Conservation (phyloP, 1,139 yeast genomes). For the Suhomyces wounanorum region DNA sequence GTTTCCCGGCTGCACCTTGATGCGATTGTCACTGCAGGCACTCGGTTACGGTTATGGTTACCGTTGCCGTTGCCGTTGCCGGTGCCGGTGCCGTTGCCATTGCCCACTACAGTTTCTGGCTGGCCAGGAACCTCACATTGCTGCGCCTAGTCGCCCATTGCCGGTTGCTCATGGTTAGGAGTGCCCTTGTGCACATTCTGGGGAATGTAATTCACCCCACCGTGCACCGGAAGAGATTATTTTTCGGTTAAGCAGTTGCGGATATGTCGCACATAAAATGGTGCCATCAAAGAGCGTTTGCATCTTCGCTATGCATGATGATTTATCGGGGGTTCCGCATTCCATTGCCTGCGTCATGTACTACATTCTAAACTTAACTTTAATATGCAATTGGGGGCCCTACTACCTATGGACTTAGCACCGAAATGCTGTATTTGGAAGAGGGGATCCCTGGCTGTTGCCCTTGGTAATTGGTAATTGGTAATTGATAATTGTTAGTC, state of each 20-base stretch:
- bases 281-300: slow-evolving; percentile 1
- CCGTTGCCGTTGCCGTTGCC: not conserved
- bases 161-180: not conserved
- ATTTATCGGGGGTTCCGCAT: slow-evolving; percentile 1
- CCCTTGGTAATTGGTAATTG: too few relatives aligned
- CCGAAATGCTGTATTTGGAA: not conserved
- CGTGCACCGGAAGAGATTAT: slow-evolving; percentile 1
- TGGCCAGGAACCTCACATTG: not conserved
- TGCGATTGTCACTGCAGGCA: not conserved
- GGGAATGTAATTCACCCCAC: not conserved
- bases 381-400: not conserved
- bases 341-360: slow-evolving; percentile 1
- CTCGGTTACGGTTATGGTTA: not conserved
- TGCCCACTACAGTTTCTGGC: too few relatives aligned
- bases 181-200: not conserved
- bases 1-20: not conserved
- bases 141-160: not conserved
- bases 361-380: slow-evolving; percentile 4
- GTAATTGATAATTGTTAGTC: too few relatives aligned
- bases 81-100: not conserved
- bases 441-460: not conserved
- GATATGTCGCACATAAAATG: slow-evolving; percentile 2
- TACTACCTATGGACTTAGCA: not conserved
- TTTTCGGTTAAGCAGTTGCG: slow-evolving; percentile 2
- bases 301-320: slow-evolving; percentile 6